Percentiles rank a stretch among this genome's conserved stretches.
Conservation (phyloP, 148 eudicot species). For the Nepenthes gracilis region DNA sequence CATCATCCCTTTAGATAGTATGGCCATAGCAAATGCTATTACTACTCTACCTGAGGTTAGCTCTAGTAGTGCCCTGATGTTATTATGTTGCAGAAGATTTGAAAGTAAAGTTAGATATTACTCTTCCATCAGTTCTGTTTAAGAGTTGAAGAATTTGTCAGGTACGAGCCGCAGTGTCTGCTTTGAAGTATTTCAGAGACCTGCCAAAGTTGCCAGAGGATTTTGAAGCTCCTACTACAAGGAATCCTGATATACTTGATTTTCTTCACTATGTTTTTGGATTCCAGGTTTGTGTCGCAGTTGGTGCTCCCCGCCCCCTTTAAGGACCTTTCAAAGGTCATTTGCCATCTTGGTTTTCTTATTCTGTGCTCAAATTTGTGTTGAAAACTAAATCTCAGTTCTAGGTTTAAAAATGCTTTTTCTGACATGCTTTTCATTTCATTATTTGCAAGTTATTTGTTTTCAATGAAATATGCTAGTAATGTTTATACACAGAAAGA, state of each 20-base stretch:
- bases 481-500: constrained; percentile 53
- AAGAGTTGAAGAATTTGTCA: constrained; percentile 22
- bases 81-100: too few species aligned
- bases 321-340: background rate
- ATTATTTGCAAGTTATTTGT: background rate
- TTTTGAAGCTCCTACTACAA: constrained; percentile 43
- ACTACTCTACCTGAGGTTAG: constrained; percentile 68
- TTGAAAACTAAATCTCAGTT: background rate
- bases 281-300: constrained; percentile 57
- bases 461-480: background rate
- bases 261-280: constrained; percentile 93
- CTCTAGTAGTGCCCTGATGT: background rate
- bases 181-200: constrained; percentile 51
- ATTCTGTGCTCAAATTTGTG: background rate
- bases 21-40: constrained; percentile 59
- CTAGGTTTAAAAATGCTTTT: background rate
- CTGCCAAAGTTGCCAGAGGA: constrained; percentile 67
- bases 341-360: constrained; percentile 1
- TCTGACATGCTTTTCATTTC: background rate
- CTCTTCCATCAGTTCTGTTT: constrained; percentile 6
- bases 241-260: constrained; percentile 78
- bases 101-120: background rate
- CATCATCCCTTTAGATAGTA: constrained; percentile 81
- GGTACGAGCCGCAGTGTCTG: constrained; percentile 84
- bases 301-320: background rate